A percentile compares a stretch with the other conserved stretches of the same genome.
Conservation (phyloP, 106 monocot genomes). For the Allium fistulosum region DNA sequence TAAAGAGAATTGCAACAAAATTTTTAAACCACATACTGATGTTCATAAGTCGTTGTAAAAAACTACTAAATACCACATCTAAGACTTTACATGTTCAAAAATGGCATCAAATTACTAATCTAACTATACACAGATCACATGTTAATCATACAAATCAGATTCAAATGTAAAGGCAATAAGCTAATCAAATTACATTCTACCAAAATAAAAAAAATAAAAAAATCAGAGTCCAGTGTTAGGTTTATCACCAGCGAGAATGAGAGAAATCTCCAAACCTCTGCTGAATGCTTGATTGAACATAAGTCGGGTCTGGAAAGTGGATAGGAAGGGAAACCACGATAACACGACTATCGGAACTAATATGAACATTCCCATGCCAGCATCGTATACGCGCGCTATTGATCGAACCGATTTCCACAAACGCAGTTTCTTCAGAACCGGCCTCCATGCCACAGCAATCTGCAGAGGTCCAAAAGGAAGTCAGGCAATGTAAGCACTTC, state of each 20-base stretch:
- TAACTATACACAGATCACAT: too few species aligned
- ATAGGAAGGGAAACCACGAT: conserved; percentile 95
- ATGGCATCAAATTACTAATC: too few species aligned
- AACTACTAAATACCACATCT: too few species aligned
- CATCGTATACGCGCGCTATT: conserved; percentile 84
- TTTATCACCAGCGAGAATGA: conserved; percentile 94
- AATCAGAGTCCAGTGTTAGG: conserved; percentile 64
- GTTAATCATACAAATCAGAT: too few species aligned
- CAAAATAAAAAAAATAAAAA: too few species aligned
- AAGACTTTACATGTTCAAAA: too few species aligned
- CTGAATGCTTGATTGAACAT: conserved; percentile 95
- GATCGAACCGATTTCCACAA: conserved; percentile 85
- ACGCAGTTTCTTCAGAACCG: conserved; percentile 47
- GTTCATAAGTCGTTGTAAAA: too few species aligned
- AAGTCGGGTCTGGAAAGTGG: conserved; percentile 89
- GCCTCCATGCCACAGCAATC: conserved; percentile 93
- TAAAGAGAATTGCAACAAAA: too few species aligned
- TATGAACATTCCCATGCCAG: conserved; percentile 88
- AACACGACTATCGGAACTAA: conserved; percentile 70
- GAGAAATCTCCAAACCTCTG: conserved; percentile 93
- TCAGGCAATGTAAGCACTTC: neutral
- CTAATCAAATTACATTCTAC: too few species aligned
- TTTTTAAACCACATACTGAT: too few species aligned
- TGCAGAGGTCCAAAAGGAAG: conserved; percentile 2
- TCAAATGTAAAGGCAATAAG: too few species aligned